These are phyloP conservation scores for Vitrella brassicaformis DNA, from an alignment of 73 alveolate species.

Conservation along the genomic window DNA sequence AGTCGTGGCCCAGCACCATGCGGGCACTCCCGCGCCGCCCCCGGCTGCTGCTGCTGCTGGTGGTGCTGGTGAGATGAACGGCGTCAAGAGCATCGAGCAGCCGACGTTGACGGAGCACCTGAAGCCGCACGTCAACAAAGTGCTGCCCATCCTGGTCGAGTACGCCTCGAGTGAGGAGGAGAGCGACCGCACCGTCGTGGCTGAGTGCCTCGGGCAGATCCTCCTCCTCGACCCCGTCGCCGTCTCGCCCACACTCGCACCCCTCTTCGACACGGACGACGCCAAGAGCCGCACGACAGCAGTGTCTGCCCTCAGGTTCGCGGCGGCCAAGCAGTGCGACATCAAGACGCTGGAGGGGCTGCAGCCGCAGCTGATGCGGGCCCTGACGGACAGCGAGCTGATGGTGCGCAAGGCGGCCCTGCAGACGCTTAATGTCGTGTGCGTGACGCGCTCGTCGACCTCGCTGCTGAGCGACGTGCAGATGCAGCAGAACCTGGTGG, in stretches of 20 bases:
- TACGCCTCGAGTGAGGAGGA: constrained; percentile 55
- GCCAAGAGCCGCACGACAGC: background rate
- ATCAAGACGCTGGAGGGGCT: background rate
- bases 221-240: constrained; percentile 37
- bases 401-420: constrained; percentile 52
- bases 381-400: constrained; percentile 33
- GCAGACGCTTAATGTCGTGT: constrained; percentile 50
- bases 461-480: no score
- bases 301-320: constrained; percentile 20
- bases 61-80: background rate
- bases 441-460: constrained; percentile 16
- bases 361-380: constrained; percentile 12
- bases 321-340: constrained; percentile 33
- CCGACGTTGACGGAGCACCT: constrained; percentile 37
- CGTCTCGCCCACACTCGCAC: constrained; percentile 29
- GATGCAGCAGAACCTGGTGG: constrained; percentile 18
- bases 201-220: constrained; percentile 66
- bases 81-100: background rate
- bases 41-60: background rate
- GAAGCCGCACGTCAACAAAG: constrained; percentile 32
- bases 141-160: constrained; percentile 49
- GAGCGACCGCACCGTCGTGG: constrained; percentile 53
- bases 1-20: constrained; percentile 33
- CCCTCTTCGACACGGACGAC: background rate
- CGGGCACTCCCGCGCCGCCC: background rate